Conservation (phyloP, 495 filamentous ascomycete species). For the Talaromyces wortmannii region DNA sequence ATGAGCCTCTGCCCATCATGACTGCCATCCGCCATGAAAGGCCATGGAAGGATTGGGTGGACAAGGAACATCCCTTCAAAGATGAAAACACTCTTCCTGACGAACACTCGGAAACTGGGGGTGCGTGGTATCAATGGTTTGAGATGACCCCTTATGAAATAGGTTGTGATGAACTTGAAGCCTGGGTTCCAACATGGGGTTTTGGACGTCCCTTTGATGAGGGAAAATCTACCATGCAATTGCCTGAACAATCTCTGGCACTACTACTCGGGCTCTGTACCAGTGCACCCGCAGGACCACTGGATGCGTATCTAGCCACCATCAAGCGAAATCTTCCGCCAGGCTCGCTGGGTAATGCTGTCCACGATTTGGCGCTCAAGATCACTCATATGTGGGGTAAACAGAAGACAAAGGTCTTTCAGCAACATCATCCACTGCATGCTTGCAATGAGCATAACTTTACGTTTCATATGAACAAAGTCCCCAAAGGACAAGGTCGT, state of each 20-base stretch:
- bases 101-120: background rate
- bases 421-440: slow-evolving; percentile 6
- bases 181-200: slow-evolving; percentile 95
- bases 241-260: slow-evolving; percentile 3
- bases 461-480: slow-evolving; percentile 3
- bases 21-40: slow-evolving; percentile 5
- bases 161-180: slow-evolving; percentile 84
- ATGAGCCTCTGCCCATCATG: slow-evolving; percentile 3
- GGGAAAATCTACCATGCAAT: slow-evolving; percentile 44
- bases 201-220: slow-evolving; percentile 75
- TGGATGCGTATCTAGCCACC: slow-evolving; percentile 5
- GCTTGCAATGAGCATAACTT: slow-evolving; percentile 6
- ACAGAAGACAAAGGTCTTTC: slow-evolving; percentile 5
- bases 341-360: background rate
- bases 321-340: slow-evolving; percentile 5
- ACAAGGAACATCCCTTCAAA: slow-evolving; percentile 4
- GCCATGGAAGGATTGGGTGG: slow-evolving; percentile 6
- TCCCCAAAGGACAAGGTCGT: background rate
- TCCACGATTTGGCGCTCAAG: slow-evolving; percentile 3
- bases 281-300: slow-evolving; percentile 3
- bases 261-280: slow-evolving; percentile 4
- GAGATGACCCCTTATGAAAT: slow-evolving; percentile 95
- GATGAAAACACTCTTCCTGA: background rate
- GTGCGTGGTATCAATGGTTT: slow-evolving; percentile 92
- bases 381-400: slow-evolving; percentile 7